Evolutionary conservation across 2,329 filamentous ascomycete genomes (phyloP), one percentile per base, ranked within the genome.

Genomic region (Fusarium neocosmosporiellum): DNA sequence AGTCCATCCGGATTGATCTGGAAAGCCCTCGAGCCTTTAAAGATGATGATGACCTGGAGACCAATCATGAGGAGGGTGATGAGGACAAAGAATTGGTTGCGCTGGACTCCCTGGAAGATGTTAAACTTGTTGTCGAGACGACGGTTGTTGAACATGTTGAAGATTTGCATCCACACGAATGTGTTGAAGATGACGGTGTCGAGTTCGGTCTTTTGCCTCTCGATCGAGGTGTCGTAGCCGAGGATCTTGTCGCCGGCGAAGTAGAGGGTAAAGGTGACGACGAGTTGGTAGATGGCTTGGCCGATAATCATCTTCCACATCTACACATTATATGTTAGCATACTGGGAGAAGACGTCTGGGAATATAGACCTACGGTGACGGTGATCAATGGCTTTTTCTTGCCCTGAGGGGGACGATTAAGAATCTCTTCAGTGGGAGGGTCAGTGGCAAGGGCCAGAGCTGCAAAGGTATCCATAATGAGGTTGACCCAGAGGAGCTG

Each of bases 81-180:
- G 41, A 83, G 78, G 46, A 90, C 84, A 76, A 91, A 91, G 80
- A 89, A 89, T 67, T 80, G 82, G 77, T 91, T 91, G 61, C 84
- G 84, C 67, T 85, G 83, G 5, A 91, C 27, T 24, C 88, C 88
- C 74, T 90, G 86, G 60, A 91, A 87, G 43, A 91, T 86, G 73
- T 91, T 91, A 81, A 91, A 86, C 67, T 86, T 86, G 80, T 91
- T 91, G 75, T 91, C 89, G 0, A 91, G 83, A 22, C 89, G 88
- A 18, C 89, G 85, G 78, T 89, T 90, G 81, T 91, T 91, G 82
- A 90, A 88, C 79, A 90, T 86, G 79, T 92, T 92, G 83, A 92
- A 92, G 69, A 92, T 91, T 75, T 92, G 90, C 87, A 92, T 90
- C 90, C 89, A 92, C 4, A 92, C 90, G 69, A 91, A 92, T 1